Evolutionary conservation across 441 rosid genomes (phyloP).

Genomic region (Erodium moschatum): DNA sequence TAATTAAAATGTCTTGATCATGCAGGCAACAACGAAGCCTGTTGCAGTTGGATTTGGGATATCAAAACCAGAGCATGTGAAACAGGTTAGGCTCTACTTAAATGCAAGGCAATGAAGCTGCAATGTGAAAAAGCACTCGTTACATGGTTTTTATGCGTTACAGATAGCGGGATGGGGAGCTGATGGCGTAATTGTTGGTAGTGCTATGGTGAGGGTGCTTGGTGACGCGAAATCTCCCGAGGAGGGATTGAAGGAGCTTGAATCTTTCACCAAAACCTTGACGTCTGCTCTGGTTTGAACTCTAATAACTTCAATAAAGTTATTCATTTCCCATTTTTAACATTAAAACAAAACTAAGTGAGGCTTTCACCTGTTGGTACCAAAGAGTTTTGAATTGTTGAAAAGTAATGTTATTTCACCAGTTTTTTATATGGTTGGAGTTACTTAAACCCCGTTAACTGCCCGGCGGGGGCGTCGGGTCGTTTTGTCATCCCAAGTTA

Average conservation of each 20-base stretch:
- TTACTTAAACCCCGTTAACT: too few relatives aligned
- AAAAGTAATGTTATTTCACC: too few relatives aligned
- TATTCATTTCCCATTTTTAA: too few relatives aligned
- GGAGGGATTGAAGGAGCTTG: constrained; percentile 62
- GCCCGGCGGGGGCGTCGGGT: too few relatives aligned
- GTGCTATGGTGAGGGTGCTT: constrained; percentile 70
- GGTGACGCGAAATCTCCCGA: constrained; percentile 68
- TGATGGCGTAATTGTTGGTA: constrained; percentile 83
- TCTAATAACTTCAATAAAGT: neutral
- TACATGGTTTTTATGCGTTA: too few relatives aligned
- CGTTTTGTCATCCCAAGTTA: too few relatives aligned
- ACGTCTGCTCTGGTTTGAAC: constrained; percentile 51
- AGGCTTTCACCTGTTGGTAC: too few relatives aligned
- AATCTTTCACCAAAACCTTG: constrained; percentile 50
- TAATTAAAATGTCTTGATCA: neutral
- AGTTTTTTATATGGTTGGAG: too few relatives aligned
- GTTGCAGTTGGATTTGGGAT: constrained; percentile 92
- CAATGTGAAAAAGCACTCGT: too few relatives aligned
- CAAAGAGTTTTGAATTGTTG: too few relatives aligned
- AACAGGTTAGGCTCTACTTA: constrained; percentile 27
- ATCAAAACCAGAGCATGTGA: constrained; percentile 83
- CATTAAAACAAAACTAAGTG: too few relatives aligned
- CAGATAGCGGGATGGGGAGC: constrained; percentile 75
- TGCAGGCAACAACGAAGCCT: constrained; percentile 62
- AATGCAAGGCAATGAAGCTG: too few relatives aligned